Evolutionary conservation across 2,329 filamentous ascomycete species (phyloP).

Genomic region (Truncatella angustata): DNA sequence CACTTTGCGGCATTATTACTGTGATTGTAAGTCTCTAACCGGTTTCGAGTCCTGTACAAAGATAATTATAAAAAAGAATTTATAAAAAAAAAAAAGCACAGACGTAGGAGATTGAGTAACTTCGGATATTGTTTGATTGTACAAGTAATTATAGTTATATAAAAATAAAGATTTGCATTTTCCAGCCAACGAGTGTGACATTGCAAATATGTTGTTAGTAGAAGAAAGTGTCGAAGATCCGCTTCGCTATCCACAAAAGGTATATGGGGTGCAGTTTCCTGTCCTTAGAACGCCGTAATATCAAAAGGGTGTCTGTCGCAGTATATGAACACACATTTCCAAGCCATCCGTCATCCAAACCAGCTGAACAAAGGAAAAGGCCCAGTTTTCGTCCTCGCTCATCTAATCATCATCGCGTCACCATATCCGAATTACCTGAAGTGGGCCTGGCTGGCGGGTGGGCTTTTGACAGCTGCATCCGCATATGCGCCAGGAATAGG

Average conservation of each 20-base stretch:
- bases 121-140: conserved; percentile 4
- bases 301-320: neutral
- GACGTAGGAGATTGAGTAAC: no score
- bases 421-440: conserved; percentile 9
- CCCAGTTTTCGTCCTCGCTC: neutral
- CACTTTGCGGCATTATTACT: no score
- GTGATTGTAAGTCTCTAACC: no score
- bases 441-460: conserved; percentile 40
- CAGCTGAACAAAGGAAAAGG: conserved; percentile 20
- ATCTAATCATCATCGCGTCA: conserved; percentile 15
- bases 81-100: no score
- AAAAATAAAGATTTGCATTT: neutral
- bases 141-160: conserved; percentile 10
- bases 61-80: no score
- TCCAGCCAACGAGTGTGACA: neutral
- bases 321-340: conserved; percentile 2
- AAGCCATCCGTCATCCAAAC: conserved; percentile 15
- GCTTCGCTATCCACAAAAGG: conserved; percentile 1
- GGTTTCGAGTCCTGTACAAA: no score
- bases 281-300: conserved; percentile 4
- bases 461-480: conserved; percentile 51
- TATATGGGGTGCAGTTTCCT: neutral
- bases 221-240: neutral
- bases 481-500: conserved; percentile 86
- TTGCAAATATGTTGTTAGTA: conserved; percentile 4